Conservation (phyloP, 495 filamentous ascomycete genomes). For the Penicillium cataractarum region DNA sequence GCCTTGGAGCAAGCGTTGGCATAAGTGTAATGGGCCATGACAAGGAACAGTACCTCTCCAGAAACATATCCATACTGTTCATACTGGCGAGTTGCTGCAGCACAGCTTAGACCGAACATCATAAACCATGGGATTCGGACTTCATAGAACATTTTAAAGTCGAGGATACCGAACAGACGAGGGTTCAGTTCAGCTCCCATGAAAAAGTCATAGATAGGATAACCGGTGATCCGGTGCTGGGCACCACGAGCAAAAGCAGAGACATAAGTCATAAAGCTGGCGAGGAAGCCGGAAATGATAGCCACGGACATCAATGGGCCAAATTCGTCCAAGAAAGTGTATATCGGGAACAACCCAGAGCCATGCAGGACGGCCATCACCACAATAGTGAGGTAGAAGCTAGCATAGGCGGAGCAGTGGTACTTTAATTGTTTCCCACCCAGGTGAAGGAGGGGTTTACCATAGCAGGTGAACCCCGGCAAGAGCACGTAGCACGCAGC, state of each 20-base stretch:
- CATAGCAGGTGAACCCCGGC: conserved; percentile 77
- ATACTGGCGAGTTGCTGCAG: conserved; percentile 82
- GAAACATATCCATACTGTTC: conserved; percentile 86
- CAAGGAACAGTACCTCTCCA: conserved; percentile 78
- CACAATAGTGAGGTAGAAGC: conserved; percentile 79
- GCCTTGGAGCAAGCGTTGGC: conserved; percentile 94
- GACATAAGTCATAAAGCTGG: conserved; percentile 78
- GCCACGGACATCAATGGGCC: conserved; percentile 84
- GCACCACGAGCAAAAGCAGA: conserved; percentile 76
- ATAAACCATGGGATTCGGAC: conserved; percentile 96
- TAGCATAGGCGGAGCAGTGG: conserved; percentile 81
- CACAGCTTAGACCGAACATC: conserved; percentile 74
- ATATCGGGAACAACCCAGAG: conserved; percentile 75
- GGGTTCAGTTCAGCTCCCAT: conserved; percentile 98
- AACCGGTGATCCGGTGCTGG: conserved; percentile 90
- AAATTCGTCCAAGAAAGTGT: conserved; percentile 87
- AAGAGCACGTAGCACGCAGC: conserved; percentile 73
- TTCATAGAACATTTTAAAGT: conserved; percentile 99
- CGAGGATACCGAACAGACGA: conserved; percentile 80
- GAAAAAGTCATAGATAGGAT: conserved; percentile 94
- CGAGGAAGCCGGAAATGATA: conserved; percentile 79
- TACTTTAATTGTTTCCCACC: conserved; percentile 79
- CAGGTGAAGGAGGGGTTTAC: conserved; percentile 78
- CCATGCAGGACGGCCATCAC: conserved; percentile 68
- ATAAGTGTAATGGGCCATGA: conserved; percentile 92